phyloP scores from a whole-genome alignment of 768 basidiomycete species.

The Xanthoconium purpureum region DNA sequence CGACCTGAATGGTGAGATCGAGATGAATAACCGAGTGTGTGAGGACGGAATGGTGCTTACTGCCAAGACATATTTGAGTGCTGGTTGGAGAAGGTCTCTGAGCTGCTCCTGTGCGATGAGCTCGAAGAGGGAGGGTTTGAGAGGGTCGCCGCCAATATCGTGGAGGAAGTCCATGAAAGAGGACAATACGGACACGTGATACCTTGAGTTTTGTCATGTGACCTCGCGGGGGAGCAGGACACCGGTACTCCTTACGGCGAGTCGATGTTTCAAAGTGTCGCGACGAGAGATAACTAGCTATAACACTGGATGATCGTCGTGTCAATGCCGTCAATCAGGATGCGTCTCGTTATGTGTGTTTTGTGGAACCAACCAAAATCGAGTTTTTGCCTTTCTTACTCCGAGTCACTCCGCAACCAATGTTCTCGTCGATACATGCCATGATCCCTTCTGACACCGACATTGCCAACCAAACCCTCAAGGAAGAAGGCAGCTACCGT shows the following conservation, averaged over 20 bases:
- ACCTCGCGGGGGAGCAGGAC: not conserved
- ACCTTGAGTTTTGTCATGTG: conserved; percentile 28
- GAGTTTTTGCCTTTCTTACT: conserved; percentile 5
- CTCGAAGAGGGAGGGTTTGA: conserved; percentile 85
- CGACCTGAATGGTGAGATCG: conserved; percentile 55
- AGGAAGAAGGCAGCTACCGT: conserved; percentile 66
- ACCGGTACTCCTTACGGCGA: too few species aligned
- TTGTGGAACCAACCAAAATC: not conserved
- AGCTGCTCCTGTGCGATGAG: conserved; percentile 93
- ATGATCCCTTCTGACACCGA: conserved; percentile 70
- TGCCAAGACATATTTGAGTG: conserved; percentile 89
- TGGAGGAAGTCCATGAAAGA: conserved; percentile 79
- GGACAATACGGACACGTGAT: conserved; percentile 17
- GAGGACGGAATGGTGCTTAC: conserved; percentile 45
- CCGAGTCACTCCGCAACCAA: conserved; percentile 33
- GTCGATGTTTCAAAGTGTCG: too few species aligned
- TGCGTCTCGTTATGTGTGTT: not conserved
- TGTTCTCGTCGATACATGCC: conserved; percentile 64
- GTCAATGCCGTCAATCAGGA: not conserved
- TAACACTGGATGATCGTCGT: not conserved
- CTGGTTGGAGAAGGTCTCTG: conserved; percentile 87
- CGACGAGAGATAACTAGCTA: too few species aligned
- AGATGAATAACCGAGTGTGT: not conserved
- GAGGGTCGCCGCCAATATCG: conserved; percentile 66
- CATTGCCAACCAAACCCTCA: conserved; percentile 65